Conservation (phyloP, 768 basidiomycete genomes). For the Termitomyces sp. region DNA sequence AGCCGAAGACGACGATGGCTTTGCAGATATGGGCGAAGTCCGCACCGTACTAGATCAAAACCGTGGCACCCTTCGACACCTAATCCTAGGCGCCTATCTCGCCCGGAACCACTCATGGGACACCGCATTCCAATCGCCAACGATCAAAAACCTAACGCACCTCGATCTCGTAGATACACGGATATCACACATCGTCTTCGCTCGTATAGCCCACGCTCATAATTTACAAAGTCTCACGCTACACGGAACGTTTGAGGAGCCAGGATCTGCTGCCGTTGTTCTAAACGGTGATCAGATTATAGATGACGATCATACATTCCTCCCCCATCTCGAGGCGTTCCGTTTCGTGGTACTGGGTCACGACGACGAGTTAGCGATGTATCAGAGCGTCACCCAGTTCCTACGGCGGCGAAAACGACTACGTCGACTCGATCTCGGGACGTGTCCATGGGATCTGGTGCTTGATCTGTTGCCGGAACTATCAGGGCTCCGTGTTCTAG, state of each 20-base stretch:
- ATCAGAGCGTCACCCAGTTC: slow-evolving; percentile 53
- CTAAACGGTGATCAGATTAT: slow-evolving; percentile 62
- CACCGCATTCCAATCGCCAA: slow-evolving; percentile 56
- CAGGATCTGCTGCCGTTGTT: slow-evolving; percentile 52
- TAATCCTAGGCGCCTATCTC: slow-evolving; percentile 69
- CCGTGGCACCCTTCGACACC: slow-evolving; percentile 51
- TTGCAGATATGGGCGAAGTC: slow-evolving; percentile 68
- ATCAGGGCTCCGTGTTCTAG: slow-evolving; percentile 48
- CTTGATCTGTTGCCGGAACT: slow-evolving; percentile 49
- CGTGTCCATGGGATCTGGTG: slow-evolving; percentile 64
- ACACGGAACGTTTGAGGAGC: slow-evolving; percentile 64
- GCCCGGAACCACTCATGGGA: slow-evolving; percentile 66
- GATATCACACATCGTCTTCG: slow-evolving; percentile 61
- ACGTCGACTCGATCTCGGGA: slow-evolving; percentile 57
- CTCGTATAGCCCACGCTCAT: slow-evolving; percentile 60
- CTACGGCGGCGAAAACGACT: slow-evolving; percentile 45
- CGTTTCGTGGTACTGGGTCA: slow-evolving; percentile 64
- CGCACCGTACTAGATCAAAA: slow-evolving; percentile 62
- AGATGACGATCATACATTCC: slow-evolving; percentile 53
- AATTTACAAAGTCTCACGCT: slow-evolving; percentile 60
- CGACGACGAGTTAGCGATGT: slow-evolving; percentile 51
- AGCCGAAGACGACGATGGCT: slow-evolving; percentile 69
- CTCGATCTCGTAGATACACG: slow-evolving; percentile 69
- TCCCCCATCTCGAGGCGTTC: slow-evolving; percentile 62
- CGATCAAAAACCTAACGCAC: slow-evolving; percentile 65